Evolutionary conservation across 78 protist genomes (phyloP).

Genomic region (Fonticula alba): DNA sequence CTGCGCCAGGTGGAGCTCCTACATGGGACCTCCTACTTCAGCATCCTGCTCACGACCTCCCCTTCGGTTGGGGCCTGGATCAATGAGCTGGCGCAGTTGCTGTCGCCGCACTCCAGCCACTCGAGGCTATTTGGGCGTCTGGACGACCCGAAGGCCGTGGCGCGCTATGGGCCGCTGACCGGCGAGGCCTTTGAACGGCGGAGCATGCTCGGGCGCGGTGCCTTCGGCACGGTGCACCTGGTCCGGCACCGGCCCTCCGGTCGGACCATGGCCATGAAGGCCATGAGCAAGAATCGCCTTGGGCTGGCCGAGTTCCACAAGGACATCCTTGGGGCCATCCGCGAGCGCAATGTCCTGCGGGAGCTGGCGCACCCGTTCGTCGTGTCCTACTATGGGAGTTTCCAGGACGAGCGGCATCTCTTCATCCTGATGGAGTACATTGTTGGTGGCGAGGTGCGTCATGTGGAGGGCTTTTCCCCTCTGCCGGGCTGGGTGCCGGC

Average conservation of each 20-base stretch:
- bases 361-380: slow-evolving; percentile 40
- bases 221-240: slow-evolving; percentile 46
- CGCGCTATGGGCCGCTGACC: slow-evolving; percentile 8
- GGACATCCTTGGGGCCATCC: slow-evolving; percentile 64
- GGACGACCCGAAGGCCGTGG: too few relatives aligned
- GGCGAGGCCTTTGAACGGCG: slow-evolving; percentile 44
- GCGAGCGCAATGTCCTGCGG: slow-evolving; percentile 53
- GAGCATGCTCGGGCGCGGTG: slow-evolving; percentile 40
- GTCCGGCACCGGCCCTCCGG: slow-evolving; percentile 43
- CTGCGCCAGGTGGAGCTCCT: too few relatives aligned
- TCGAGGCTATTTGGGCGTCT: too few relatives aligned
- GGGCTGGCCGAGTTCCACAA: neutral
- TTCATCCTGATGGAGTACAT: slow-evolving; percentile 26
- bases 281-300: slow-evolving; percentile 30
- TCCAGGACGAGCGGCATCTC: slow-evolving; percentile 26
- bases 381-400: slow-evolving; percentile 34
- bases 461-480: too few relatives aligned
- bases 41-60: too few relatives aligned
- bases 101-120: too few relatives aligned
- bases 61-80: too few relatives aligned
- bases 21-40: too few relatives aligned
- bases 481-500: too few relatives aligned
- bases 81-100: too few relatives aligned
- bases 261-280: slow-evolving; percentile 69
- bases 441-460: slow-evolving; percentile 43